Evolutionary conservation across 345 rosid species (phyloP), one percentile per base, ranked within the genome.

Genomic region (Populus deltoides): DNA sequence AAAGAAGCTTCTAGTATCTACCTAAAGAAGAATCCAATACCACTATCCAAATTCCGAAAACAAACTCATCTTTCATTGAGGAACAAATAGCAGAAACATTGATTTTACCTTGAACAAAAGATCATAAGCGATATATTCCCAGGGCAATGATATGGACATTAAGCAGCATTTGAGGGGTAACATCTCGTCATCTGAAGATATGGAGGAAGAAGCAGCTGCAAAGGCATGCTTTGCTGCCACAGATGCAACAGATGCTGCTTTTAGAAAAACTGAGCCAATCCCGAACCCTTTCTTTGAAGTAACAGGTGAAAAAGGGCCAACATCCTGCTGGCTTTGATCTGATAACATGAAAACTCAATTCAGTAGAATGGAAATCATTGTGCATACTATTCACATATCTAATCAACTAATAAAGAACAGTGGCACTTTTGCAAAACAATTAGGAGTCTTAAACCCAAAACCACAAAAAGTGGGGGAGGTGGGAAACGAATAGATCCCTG

Each of bases 121-220:
- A 87, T 97, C 98, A 77, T 88, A 86, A 83, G 97, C 97, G 85
- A 97, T 94, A 72, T 89, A 86, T 69, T 94, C 98, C 99, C 99
- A 94, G 1, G 98, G 97, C 82, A 97, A 86, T 25, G 98, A 89
- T 75, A 97, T 87, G 27, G 99, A 91, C 98, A 97, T 97, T 69
- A 97, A 87, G 76, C 98, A 91, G 89, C 99, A 97, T 78, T 92
- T 94, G 33, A 94, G 92, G 80, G 98, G 98, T 61, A 97, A 72
- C 93, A 92, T 92, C 85, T 94, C 97, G 35, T 92, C 97, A 67
- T 90, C 94, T 68, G 86, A 84, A 73, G 84, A 84, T 4, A 88
- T 66, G 68, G 87, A 77, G 15, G 97, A 85, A n/a, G 97, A 86
- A 47, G 98, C 94, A 66, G 92, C 97, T 77, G 97, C 97, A 88